Evolutionary conservation across 257 asterid species (phyloP).

Genomic region (Striga asiatica): DNA sequence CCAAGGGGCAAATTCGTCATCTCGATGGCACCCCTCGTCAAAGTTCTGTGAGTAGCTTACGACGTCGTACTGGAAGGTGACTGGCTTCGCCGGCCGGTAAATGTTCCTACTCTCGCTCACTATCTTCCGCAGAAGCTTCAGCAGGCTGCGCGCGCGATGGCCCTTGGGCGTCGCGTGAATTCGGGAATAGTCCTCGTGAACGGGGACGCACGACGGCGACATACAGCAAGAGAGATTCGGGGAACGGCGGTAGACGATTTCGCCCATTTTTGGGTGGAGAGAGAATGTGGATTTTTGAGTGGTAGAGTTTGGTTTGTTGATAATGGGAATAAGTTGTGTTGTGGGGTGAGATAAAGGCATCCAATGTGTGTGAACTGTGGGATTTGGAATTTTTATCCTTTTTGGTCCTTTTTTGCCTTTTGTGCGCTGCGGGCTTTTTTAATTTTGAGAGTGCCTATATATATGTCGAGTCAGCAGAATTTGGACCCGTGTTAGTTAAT

Average conservation of each 20-base stretch:
- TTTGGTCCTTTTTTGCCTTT: no score
- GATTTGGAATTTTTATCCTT: no score
- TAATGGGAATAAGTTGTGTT: no score
- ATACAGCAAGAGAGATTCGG: slow-evolving; percentile 53
- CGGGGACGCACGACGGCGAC: slow-evolving; percentile 71
- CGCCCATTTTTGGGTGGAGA: slow-evolving; percentile 34
- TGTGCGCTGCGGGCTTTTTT: no score
- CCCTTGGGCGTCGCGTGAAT: slow-evolving; percentile 17
- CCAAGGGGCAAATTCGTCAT: slow-evolving; percentile 24
- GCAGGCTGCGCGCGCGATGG: slow-evolving; percentile 26
- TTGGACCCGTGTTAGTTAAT: no score
- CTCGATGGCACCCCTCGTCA: slow-evolving; percentile 55
- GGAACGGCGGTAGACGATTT: slow-evolving; percentile 28
- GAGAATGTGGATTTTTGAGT: no score
- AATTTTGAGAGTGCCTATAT: no score
- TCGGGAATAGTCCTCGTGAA: slow-evolving; percentile 62
- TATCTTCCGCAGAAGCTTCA: slow-evolving; percentile 39
- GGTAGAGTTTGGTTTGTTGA: no score
- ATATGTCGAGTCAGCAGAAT: no score
- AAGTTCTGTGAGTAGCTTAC: slow-evolving; percentile 77
- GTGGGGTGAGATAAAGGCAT: no score
- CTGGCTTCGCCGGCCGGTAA: slow-evolving; percentile 27
- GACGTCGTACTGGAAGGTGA: slow-evolving; percentile 65
- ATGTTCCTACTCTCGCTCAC: slow-evolving; percentile 54
- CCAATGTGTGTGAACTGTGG: no score